Percentiles rank a stretch among this genome's conserved stretches.
Evolutionary conservation across 768 basidiomycete species (phyloP).

Genomic region (Lanmaoa pseudosensibilis): DNA sequence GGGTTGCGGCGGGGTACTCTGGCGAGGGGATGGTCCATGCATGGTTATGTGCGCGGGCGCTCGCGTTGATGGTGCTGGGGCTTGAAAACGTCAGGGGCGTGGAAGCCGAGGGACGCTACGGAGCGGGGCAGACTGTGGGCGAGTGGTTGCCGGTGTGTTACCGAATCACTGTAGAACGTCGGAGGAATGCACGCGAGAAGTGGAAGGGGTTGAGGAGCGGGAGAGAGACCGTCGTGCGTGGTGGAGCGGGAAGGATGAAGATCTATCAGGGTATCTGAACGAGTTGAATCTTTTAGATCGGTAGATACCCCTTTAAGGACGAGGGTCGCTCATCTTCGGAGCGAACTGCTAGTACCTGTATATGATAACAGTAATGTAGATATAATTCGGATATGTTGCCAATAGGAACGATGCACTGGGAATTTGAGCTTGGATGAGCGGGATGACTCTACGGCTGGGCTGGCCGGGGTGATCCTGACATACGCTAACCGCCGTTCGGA

Average conservation of each 20-base stretch:
- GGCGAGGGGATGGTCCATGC: slow-evolving; percentile 77
- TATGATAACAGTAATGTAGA: not conserved
- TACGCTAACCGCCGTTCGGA: too few species aligned
- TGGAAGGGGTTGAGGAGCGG: slow-evolving; percentile 3
- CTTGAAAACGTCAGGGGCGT: slow-evolving; percentile 25
- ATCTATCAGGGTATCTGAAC: slow-evolving; percentile 17
- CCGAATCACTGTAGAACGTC: slow-evolving; percentile 15
- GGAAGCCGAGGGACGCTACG: slow-evolving; percentile 20
- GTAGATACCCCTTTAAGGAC: not conserved
- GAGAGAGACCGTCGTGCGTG: slow-evolving; percentile 2
- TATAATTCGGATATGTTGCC: not conserved
- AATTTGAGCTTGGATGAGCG: not conserved
- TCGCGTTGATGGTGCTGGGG: slow-evolving; percentile 60
- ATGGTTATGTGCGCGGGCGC: slow-evolving; percentile 59
- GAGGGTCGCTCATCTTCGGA: not conserved
- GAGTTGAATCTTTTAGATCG: not conserved
- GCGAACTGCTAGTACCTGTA: not conserved
- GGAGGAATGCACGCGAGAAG: slow-evolving; percentile 4
- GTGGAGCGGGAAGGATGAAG: slow-evolving; percentile 29
- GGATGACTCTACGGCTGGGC: too few species aligned
- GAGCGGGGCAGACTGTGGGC: slow-evolving; percentile 19
- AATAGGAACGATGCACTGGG: not conserved
- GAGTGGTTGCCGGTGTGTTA: slow-evolving; percentile 30
- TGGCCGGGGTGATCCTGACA: too few species aligned
- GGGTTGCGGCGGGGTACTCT: slow-evolving; percentile 69